Evolutionary conservation across 2,329 filamentous ascomycete genomes (phyloP).

Genomic region (Calycina marina): DNA sequence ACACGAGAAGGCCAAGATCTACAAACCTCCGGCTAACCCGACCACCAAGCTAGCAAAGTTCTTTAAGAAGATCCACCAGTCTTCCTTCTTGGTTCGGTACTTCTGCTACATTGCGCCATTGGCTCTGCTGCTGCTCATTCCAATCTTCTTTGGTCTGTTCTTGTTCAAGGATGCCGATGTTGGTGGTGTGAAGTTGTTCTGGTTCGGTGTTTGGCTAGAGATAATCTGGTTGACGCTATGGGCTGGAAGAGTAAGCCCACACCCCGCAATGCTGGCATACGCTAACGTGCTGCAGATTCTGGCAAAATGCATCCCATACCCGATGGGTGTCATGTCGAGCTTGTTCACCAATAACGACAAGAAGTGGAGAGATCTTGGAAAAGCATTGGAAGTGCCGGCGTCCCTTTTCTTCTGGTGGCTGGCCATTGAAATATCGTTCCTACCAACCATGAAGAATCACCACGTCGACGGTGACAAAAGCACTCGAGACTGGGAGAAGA

Average conservation of each 20-base stretch:
- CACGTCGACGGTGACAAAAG: constrained; percentile 33
- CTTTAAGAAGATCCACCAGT: constrained; percentile 50
- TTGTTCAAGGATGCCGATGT: constrained; percentile 43
- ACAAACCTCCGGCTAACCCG: constrained; percentile 48
- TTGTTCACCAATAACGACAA: constrained; percentile 72
- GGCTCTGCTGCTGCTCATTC: constrained; percentile 49
- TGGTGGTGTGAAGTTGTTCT: constrained; percentile 65
- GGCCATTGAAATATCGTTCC: constrained; percentile 71
- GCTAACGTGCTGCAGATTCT: constrained; percentile 30
- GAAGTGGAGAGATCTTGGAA: constrained; percentile 85
- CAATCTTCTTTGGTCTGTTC: constrained; percentile 49
- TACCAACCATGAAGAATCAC: constrained; percentile 60
- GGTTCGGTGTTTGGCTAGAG: constrained; percentile 94
- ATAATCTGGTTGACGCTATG: constrained; percentile 87
- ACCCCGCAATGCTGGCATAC: neutral
- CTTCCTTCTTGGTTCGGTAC: constrained; percentile 52
- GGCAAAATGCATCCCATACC: constrained; percentile 47
- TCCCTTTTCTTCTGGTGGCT: constrained; percentile 90
- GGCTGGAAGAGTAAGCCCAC: constrained; percentile 43
- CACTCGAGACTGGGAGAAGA: constrained; percentile 54
- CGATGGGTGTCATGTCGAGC: constrained; percentile 49
- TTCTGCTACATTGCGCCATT: constrained; percentile 57
- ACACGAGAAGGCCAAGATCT: constrained; percentile 50
- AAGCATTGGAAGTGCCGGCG: constrained; percentile 69
- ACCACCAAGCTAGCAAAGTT: constrained; percentile 46